These are phyloP conservation scores for Tetrapisispora arboricola DNA, from an alignment of 805 yeast species.

Conservation along the genomic window DNA sequence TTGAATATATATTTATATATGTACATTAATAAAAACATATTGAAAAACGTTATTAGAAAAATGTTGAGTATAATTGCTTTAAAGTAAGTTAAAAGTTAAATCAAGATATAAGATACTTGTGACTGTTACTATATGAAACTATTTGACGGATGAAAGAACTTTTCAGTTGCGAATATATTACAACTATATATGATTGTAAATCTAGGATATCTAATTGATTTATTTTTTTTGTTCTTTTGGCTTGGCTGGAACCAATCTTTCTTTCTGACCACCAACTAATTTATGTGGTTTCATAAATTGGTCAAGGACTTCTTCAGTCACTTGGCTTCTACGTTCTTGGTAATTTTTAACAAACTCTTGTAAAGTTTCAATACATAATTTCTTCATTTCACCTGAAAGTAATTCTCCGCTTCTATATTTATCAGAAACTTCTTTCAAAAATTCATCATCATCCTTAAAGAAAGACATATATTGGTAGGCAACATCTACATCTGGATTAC, in stretches of 20 bases:
- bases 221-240: constrained; percentile 36
- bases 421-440: constrained; percentile 49
- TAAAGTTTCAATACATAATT: constrained; percentile 67
- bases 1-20: neutral
- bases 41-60: too few species aligned
- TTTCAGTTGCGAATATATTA: too few species aligned
- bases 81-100: too few species aligned
- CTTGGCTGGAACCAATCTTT: constrained; percentile 64
- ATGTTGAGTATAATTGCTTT: too few species aligned
- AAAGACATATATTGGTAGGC: constrained; percentile 88
- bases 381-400: constrained; percentile 89
- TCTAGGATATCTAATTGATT: constrained; percentile 1
- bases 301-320: constrained; percentile 51
- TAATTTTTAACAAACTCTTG: constrained; percentile 71
- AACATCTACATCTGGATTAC: constrained; percentile 91
- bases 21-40: neutral
- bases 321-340: constrained; percentile 65
- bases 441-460: constrained; percentile 81
- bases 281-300: constrained; percentile 79
- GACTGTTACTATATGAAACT: too few species aligned
- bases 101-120: too few species aligned
- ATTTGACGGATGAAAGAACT: too few species aligned
- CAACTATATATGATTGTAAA: neutral
- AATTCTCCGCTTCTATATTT: constrained; percentile 72
- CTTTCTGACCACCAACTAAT: constrained; percentile 62